phyloP scores from a whole-genome alignment of 2,329 filamentous ascomycete species.

The Fusarium piperis region DNA sequence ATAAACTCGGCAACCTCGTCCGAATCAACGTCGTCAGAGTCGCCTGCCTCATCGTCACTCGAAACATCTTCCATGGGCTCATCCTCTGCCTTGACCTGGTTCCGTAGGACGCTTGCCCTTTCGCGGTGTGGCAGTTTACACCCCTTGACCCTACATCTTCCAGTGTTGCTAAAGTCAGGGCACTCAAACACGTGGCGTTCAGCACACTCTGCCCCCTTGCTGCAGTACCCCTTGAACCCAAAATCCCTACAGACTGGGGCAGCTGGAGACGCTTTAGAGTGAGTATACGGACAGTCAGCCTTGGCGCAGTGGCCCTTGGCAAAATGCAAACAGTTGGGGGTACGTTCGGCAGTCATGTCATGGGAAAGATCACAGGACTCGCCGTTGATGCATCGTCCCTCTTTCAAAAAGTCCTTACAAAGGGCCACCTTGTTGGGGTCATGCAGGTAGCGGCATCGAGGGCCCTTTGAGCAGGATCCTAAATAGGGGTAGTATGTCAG shows the following conservation, averaged over 20 bases:
- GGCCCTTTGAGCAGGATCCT: conserved; percentile 89
- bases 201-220: conserved; percentile 78
- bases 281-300: conserved; percentile 84
- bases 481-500: conserved; percentile 53
- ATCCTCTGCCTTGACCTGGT: conserved; percentile 67
- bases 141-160: conserved; percentile 80
- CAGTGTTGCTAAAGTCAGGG: conserved; percentile 93
- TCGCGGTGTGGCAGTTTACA: conserved; percentile 91
- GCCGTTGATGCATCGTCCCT: conserved; percentile 79
- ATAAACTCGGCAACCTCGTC: conserved; percentile 76
- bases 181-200: conserved; percentile 93
- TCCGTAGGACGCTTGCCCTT: conserved; percentile 81
- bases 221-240: conserved; percentile 88
- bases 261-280: conserved; percentile 79
- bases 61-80: conserved; percentile 75
- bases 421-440: conserved; percentile 87
- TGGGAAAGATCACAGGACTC: conserved; percentile 91
- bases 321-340: conserved; percentile 89
- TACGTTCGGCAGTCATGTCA: conserved; percentile 82
- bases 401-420: conserved; percentile 87
- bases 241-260: conserved; percentile 87
- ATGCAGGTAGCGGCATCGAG: conserved; percentile 82
- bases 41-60: conserved; percentile 78
- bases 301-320: conserved; percentile 91
- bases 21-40: conserved; percentile 83